These are phyloP conservation scores for Novymonas esmeraldas DNA, from an alignment of 208 protist species.

Conservation along the genomic window DNA sequence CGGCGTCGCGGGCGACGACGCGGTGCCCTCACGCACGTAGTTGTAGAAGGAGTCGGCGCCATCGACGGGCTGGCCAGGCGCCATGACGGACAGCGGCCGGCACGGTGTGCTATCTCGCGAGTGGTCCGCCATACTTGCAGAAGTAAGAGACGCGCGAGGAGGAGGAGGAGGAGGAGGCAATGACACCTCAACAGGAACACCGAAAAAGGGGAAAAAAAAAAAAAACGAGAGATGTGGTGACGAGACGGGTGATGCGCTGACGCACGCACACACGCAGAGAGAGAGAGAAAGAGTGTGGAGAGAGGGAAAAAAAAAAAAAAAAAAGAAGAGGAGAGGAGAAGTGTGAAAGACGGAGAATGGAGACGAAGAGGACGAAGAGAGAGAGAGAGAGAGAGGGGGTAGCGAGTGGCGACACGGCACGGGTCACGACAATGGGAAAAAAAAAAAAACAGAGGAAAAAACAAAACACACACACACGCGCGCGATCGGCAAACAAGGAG, in stretches of 20 bases:
- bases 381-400: neutral
- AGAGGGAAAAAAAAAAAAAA: neutral
- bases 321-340: neutral
- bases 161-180: neutral
- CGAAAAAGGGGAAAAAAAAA: neutral
- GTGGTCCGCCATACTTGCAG: conserved; percentile 1
- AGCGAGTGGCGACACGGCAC: neutral
- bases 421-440: neutral
- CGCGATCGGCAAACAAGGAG: neutral
- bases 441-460: neutral
- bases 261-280: neutral
- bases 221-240: neutral
- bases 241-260: neutral
- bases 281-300: neutral
- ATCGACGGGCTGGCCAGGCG: neutral
- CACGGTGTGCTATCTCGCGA: conserved; percentile 1
- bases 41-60: conserved; percentile 12
- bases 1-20: neutral
- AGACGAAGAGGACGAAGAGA: neutral
- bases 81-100: conserved; percentile 6
- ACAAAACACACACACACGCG: neutral
- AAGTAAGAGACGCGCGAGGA: neutral
- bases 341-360: neutral
- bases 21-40: neutral
- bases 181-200: neutral